Percentiles rank a stretch among this genome's conserved stretches.
These are phyloP conservation scores for Penicillium desertorum DNA, from an alignment of 495 filamentous ascomycete species.

Conservation along the genomic window DNA sequence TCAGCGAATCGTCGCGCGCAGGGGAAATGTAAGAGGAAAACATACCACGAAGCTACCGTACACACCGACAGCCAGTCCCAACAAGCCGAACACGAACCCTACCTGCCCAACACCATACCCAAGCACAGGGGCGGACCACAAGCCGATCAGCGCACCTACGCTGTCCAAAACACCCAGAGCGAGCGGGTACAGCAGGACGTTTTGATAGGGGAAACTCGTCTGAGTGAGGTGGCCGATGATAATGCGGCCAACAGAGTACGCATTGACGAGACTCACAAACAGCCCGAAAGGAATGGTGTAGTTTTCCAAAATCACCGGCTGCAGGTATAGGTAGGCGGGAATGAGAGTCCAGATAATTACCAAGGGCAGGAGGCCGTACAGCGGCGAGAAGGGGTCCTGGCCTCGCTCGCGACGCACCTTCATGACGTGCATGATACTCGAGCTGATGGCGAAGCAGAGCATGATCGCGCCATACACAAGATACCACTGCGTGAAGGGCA, in stretches of 20 bases:
- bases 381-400: slow-evolving; percentile 65
- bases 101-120: slow-evolving; percentile 76
- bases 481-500: slow-evolving; percentile 89
- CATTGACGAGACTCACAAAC: slow-evolving; percentile 84
- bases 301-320: slow-evolving; percentile 75
- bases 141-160: slow-evolving; percentile 64
- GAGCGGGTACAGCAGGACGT: slow-evolving; percentile 70
- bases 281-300: slow-evolving; percentile 86
- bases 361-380: slow-evolving; percentile 81
- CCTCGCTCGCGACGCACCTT: slow-evolving; percentile 69
- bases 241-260: slow-evolving; percentile 91
- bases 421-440: slow-evolving; percentile 78
- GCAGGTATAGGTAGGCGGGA: slow-evolving; percentile 73
- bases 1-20: neutral
- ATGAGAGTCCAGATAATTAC: slow-evolving; percentile 71
- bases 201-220: slow-evolving; percentile 81
- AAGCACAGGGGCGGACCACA: slow-evolving; percentile 74
- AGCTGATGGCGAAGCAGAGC: slow-evolving; percentile 74
- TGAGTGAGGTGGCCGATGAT: slow-evolving; percentile 90
- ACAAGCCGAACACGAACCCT: slow-evolving; percentile 78
- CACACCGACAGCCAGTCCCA: slow-evolving; percentile 78
- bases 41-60: slow-evolving; percentile 92
- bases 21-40: neutral
- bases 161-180: slow-evolving; percentile 73
- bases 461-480: slow-evolving; percentile 85